Base-by-base conservation (phyloP, 2,329 filamentous ascomycete genomes). In the Verticillium albo-atrum region DNA sequence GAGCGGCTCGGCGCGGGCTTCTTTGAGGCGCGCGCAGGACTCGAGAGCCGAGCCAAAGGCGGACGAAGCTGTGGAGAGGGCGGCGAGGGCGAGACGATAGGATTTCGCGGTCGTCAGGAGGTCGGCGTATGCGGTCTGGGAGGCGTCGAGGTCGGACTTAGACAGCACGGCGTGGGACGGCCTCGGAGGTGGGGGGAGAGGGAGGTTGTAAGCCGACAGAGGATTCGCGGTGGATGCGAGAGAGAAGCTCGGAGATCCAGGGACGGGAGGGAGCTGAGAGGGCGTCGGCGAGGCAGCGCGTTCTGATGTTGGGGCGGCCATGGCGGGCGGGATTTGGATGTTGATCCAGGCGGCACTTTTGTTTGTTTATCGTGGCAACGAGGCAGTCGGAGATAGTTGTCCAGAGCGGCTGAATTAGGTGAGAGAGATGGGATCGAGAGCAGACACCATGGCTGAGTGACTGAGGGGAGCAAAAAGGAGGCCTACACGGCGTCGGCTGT, bases 21-120 rank as follows among this genome's bases (percentile, higher is more conserved):
- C 86, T 68, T 89, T 89, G 32, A 89, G 75, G 15, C 86, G 82
- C n/a, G 87, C 87, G 71, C 87, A 89, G 61, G 85, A 74, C 74
- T 89, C 87, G 61, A 89, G 80, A 17, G 87, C 85, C 54, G 81
- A 80, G 54, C 85, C 87, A 68, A 89, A 89, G 32, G 81, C 76
- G 0, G 85, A 88, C 2, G 87, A 84, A 2, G 86, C 82, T 5
- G 77, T 79, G 9, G 86, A 87, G 14, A 89, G 76, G 2, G 82
- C 71, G 35, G 86, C 81, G 54, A 89, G 82, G 17, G 86, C 85
- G 23, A 83, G 70, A 53, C 87, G 83, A 71, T 89, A 89, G 47
- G 80, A 72, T 70, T 89, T 89, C 52, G 87, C 87, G 15, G 82
- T 83, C 23, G 82, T 72, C 55, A 89, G 69, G 17, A 89, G 81